These are phyloP conservation scores for Leonotis leonurus DNA, from an alignment of 257 asterid species.

Conservation along the genomic window DNA sequence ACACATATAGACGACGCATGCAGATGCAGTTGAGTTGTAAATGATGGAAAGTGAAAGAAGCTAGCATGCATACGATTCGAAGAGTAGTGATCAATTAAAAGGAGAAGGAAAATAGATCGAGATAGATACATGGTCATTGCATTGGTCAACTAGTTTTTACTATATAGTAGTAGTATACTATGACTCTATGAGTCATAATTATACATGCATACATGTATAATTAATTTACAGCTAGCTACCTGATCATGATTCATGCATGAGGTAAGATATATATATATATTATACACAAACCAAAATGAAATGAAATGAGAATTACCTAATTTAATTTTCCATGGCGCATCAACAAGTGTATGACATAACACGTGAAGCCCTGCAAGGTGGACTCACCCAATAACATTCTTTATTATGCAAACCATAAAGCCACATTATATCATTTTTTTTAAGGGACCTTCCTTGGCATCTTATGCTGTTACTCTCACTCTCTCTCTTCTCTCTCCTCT, in stretches of 20 bases:
- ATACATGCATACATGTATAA: too few species aligned
- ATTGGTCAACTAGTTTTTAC: too few species aligned
- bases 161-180: too few species aligned
- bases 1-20: too few species aligned
- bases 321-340: not conserved
- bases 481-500: not conserved
- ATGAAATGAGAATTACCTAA: not conserved
- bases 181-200: too few species aligned
- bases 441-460: constrained; percentile 14
- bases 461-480: not conserved
- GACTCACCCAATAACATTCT: constrained; percentile 51
- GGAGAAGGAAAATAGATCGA: too few species aligned
- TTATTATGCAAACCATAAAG: constrained; percentile 36
- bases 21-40: too few species aligned
- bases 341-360: constrained; percentile 43
- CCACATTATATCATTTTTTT: constrained; percentile 37
- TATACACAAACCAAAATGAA: not conserved
- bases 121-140: too few species aligned
- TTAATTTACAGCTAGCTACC: too few species aligned
- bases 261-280: too few species aligned
- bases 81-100: not conserved
- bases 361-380: constrained; percentile 66
- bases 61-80: not conserved
- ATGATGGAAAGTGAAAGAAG: not conserved
- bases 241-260: not conserved